Evolutionary conservation across 305 asterid genomes (phyloP), one percentile per base, ranked within the genome.

Genomic region (Ajuga reptans): DNA sequence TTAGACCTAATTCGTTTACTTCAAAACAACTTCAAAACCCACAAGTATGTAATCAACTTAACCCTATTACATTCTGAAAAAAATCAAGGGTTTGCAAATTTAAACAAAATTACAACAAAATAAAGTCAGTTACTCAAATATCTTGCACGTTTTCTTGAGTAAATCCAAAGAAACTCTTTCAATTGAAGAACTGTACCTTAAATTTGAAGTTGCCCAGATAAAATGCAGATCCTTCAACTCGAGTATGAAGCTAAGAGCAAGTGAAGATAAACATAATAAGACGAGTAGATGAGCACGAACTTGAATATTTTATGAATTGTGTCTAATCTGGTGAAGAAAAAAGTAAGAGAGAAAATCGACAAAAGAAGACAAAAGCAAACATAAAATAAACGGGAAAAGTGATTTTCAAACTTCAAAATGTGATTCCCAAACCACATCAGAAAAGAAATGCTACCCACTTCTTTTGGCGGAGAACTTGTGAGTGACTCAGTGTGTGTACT

Each of bases 401-500:
- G 58, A 37, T 62, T 76, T 80, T 75, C 77, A 73, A 76, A 75
- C 77, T 80, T 68, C 47, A 62, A 78, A 74, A 72, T 57, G 69
- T 45, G 80, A 80, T 65, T 63, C 76, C 47, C 49, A 21, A 65
- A 52, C 65, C 69, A 39, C 42, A 36, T 63, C 58, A 36, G 58
- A 33, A 50, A 47, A 39, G 81, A 83, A 75, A 69, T 76, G 83
- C 71, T 60, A 65, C 81, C 83, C 78, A 78, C 85, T 77, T 68
- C 73, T 66, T 75, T 75, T 57, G 29, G 54, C 65, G 62, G 69
- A 41, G 42, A 62, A 36, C 24, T 64, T 34, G 72, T 56, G 39
- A 51, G 53, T 47, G 37, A 66, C 51, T 56, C 66, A 57, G 58
- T 43, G 66, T 66, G 68, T 29, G 45, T 18, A 29, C 29, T 61